Evolutionary conservation across 2,329 filamentous ascomycete species (phyloP).

Genomic region (Colletotrichum abscissum): DNA sequence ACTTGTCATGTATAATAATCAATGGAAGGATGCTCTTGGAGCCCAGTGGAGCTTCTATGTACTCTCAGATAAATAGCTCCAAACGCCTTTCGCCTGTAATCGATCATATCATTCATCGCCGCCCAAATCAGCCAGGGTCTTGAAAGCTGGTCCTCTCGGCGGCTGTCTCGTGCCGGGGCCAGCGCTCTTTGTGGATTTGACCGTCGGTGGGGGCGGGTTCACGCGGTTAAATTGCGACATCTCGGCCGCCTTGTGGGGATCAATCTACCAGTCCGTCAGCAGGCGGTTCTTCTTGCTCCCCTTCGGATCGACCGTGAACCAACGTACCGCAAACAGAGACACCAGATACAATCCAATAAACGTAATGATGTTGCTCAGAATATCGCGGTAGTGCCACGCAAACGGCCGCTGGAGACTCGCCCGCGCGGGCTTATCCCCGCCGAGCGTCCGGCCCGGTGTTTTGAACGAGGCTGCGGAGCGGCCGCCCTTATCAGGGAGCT

Average conservation of each 20-base stretch:
- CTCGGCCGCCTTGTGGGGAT: conserved; percentile 71
- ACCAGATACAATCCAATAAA: conserved; percentile 72
- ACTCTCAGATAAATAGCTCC: too few relatives aligned
- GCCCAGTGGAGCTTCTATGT: too few relatives aligned
- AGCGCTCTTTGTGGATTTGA: conserved; percentile 35
- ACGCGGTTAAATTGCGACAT: conserved; percentile 69
- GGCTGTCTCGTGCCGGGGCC: conserved; percentile 16
- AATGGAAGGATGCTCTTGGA: too few relatives aligned
- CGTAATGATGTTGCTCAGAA: conserved; percentile 62
- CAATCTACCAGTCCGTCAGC: conserved; percentile 56
- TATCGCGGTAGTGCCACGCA: conserved; percentile 50
- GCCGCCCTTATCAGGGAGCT: conserved; percentile 56
- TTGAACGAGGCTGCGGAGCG: conserved; percentile 61
- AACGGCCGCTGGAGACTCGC: conserved; percentile 37
- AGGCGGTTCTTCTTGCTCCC: background rate
- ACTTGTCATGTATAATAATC: too few relatives aligned
- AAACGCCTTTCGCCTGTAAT: too few relatives aligned
- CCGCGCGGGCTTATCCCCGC: conserved; percentile 47
- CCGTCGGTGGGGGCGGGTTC: conserved; percentile 46
- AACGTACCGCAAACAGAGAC: conserved; percentile 69
- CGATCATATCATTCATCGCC: conserved; percentile 36
- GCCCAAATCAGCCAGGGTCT: conserved; percentile 66
- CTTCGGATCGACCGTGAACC: background rate
- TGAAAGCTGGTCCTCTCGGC: conserved; percentile 53
- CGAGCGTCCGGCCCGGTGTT: conserved; percentile 68